Percentiles rank a stretch among this genome's conserved stretches.
phyloP scores from a whole-genome alignment of 176 grass and related monocot genomes.

The Tillandsia fasciculata region DNA sequence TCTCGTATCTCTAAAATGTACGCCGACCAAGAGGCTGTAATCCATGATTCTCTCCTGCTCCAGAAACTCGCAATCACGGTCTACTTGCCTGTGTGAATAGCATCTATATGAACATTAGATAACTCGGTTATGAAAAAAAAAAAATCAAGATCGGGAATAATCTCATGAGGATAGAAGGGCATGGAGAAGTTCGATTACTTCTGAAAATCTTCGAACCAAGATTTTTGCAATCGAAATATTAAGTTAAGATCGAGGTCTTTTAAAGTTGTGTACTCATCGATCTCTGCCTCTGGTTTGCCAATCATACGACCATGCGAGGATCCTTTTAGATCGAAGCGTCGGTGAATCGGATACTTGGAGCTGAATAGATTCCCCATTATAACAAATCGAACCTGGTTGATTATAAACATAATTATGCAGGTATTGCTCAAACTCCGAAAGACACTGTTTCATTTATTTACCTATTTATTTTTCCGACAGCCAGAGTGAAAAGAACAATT shows the following conservation, averaged over 20 bases:
- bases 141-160: conserved; percentile 1
- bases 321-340: conserved; percentile 89
- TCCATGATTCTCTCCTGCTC: conserved; percentile 91
- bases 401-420: conserved; percentile 8
- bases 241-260: conserved; percentile 99
- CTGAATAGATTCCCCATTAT: conserved; percentile 98
- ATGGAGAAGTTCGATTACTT: conserved; percentile 26
- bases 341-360: conserved; percentile 70
- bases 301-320: conserved; percentile 78
- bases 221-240: conserved; percentile 64
- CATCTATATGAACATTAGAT: conserved; percentile 30
- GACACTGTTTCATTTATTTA: background rate
- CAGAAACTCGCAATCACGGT: conserved; percentile 78
- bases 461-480: conserved; percentile 3
- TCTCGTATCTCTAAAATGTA: conserved; percentile 74
- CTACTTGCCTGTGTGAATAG: conserved; percentile 61
- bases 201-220: conserved; percentile 68
- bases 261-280: conserved; percentile 86
- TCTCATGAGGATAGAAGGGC: background rate
- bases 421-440: conserved; percentile 5
- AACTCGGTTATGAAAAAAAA: conserved; percentile 2
- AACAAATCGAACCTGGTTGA: conserved; percentile 76
- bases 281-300: conserved; percentile 58
- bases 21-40: conserved; percentile 85
- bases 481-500: conserved; percentile 17